phyloP scores from a whole-genome alignment of 208 protist species.

The Trichomonas vaginalis region DNA sequence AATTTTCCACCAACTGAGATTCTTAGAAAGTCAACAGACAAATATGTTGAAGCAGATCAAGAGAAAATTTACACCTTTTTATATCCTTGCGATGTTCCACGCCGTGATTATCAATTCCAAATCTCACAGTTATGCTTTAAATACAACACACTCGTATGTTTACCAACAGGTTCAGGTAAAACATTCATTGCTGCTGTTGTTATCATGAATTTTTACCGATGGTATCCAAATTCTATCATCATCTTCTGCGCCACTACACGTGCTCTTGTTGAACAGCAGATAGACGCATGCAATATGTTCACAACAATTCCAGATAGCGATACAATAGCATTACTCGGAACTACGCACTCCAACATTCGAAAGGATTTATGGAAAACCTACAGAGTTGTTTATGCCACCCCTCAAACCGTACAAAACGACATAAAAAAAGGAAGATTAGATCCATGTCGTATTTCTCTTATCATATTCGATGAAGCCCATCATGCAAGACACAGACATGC shows the following conservation, averaged over 20 bases:
- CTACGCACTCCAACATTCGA: not conserved
- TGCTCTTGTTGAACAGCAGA: conserved; percentile 40
- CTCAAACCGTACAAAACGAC: conserved; percentile 39
- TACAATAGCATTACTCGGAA: conserved; percentile 21
- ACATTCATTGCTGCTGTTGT: conserved; percentile 46
- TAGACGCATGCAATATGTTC: conserved; percentile 21
- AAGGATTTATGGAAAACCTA: conserved; percentile 15
- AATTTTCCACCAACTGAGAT: not conserved
- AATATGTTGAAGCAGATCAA: not conserved
- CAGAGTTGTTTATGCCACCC: conserved; percentile 35
- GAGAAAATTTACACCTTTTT: not conserved
- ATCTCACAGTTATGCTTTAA: not conserved
- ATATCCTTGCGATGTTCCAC: not conserved
- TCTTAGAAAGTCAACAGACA: not conserved
- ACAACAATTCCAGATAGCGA: conserved; percentile 14
- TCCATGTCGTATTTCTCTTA: not conserved
- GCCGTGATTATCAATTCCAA: conserved; percentile 8
- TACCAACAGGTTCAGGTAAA: conserved; percentile 42
- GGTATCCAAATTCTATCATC: conserved; percentile 37
- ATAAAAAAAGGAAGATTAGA: not conserved
- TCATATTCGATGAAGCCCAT: not conserved
- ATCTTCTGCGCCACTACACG: conserved; percentile 41
- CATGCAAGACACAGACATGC: conserved; percentile 25
- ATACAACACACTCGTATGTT: conserved; percentile 27
- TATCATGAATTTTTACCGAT: conserved; percentile 37